phyloP scores from a whole-genome alignment of 2,329 filamentous ascomycete species.

The Beauveria medogensis region DNA sequence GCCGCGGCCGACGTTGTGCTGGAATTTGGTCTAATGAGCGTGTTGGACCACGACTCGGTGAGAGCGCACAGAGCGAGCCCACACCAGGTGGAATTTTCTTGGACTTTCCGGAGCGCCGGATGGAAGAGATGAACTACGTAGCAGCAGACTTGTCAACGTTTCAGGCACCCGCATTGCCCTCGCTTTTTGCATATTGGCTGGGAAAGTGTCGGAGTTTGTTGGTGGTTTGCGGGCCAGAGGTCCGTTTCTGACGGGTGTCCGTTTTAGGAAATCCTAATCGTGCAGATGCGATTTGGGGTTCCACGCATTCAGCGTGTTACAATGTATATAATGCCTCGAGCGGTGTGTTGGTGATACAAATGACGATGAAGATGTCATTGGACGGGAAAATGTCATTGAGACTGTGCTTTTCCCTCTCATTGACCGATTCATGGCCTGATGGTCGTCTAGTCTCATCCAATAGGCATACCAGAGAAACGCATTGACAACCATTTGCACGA shows the following conservation, averaged over 20 bases:
- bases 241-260: neutral
- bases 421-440: no score
- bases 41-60: neutral
- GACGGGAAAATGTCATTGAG: no score
- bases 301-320: neutral
- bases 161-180: no score
- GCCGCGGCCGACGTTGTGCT: neutral
- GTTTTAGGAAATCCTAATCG: neutral
- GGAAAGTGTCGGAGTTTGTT: neutral
- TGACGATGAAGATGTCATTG: neutral
- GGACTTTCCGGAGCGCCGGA: no score
- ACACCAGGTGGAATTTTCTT: neutral
- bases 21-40: constrained; percentile 3
- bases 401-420: no score
- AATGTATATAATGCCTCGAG: neutral
- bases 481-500: neutral
- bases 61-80: neutral
- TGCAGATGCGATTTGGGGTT: neutral
- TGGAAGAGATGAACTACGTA: neutral
- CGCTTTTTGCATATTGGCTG: neutral
- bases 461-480: neutral
- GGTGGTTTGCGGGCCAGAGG: neutral
- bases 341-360: neutral
- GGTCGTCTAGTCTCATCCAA: no score
- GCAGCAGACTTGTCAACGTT: neutral